A percentile compares a stretch with the other conserved stretches of the same genome.
phyloP scores from a whole-genome alignment of 202 grass and related monocot species.

The Carex sylvatica region DNA sequence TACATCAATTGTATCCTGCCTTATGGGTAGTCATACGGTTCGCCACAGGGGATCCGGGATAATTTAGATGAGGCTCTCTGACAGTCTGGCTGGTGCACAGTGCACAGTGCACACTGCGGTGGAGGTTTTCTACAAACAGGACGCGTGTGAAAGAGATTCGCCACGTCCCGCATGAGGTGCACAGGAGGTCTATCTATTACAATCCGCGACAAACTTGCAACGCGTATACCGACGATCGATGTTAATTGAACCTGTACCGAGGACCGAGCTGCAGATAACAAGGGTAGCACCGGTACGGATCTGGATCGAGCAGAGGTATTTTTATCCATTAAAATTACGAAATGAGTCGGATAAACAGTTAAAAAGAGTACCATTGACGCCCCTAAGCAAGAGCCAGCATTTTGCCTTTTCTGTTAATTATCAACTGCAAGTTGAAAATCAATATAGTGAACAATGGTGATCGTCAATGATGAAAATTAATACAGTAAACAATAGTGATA shows the following conservation, averaged over 20 bases:
- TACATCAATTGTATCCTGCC: neutral
- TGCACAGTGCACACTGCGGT: neutral
- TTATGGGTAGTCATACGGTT: neutral
- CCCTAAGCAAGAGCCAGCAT: too few species aligned
- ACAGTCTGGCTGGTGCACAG: neutral
- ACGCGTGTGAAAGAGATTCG: conserved; percentile 17
- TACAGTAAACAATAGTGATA: too few species aligned
- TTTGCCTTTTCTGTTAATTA: too few species aligned
- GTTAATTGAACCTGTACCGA: neutral
- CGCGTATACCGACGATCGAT: neutral
- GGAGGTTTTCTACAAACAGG: neutral
- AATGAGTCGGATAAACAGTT: too few species aligned
- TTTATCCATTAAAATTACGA: too few species aligned
- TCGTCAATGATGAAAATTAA: too few species aligned
- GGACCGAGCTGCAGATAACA: neutral
- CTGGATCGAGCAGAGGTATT: too few species aligned
- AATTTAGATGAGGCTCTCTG: neutral
- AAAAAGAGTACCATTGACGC: too few species aligned
- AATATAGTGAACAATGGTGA: too few species aligned
- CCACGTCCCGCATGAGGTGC: conserved; percentile 18
- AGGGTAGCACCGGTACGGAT: too few species aligned
- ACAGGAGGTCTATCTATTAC: neutral
- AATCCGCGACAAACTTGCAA: conserved; percentile 12
- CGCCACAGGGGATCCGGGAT: neutral
- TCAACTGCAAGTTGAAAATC: too few species aligned